Base-by-base conservation (phyloP, 2,329 filamentous ascomycete genomes). In the Aspergillus ustus region DNA sequence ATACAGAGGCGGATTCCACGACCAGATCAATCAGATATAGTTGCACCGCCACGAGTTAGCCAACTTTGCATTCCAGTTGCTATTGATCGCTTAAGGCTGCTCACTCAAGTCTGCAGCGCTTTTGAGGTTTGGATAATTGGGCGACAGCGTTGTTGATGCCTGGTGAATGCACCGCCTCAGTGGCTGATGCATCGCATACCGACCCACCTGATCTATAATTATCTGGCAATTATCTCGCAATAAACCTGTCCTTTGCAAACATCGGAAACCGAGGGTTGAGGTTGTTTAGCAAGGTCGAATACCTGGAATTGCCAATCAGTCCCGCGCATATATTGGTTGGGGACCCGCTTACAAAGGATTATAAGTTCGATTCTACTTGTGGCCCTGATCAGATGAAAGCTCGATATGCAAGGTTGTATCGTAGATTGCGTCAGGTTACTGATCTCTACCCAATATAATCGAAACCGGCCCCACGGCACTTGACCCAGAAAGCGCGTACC, bases 401-500 rank as follows among this genome's bases (percentile, higher is more conserved):
- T 55, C 31, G 45, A 45, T 43, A 25, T 25, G 49, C 13, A 40
- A 40, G 34, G 34, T 25, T 31, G 49, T 45, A 37, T 59, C 56
- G 52, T 59, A 22, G 51, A 52, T 29, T 53, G 51, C 46, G 55
- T 57, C 46, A 31, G 53, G 29, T 63, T 59, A 55, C 43, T 44
- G 40, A 34, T 56, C 48, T 63, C 60, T 69, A 75, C 37, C 72
- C 68, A 52, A 71, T 67, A 68, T 80, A 80, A 57, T 76, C 75
- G 66, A 78, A 80, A 7, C 73, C 73, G 57, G 74, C 71, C 2
- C 80, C 79, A 22, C 78, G 75, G 63, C 79, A 81, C 58, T 75
- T 75, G 22, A 81, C 63, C 80, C 80, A 82, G 60, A 81, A 80
- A 2, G 75, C 66, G 31, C 74, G 76, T 19, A 78, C 75, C 60